Base-by-base conservation (phyloP, 108 stramenopile genomes). In the Schizochytrium sp. region DNA sequence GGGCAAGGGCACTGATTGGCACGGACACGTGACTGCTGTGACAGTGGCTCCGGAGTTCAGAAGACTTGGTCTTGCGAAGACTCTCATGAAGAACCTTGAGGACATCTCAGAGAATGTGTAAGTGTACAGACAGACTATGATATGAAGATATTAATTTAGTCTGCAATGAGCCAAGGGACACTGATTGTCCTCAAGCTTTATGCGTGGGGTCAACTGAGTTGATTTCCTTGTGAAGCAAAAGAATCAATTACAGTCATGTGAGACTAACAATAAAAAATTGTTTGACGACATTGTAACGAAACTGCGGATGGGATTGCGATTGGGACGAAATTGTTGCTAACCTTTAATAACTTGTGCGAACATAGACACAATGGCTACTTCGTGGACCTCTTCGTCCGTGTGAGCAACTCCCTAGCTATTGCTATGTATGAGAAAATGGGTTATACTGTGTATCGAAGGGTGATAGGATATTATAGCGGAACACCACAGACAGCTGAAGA, bases 11-110 rank as follows among this genome's bases (percentile, higher is more conserved):
- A 92, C 96, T 46, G 89, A 96, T 3, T 99, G 99, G 99, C 99
- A 99, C 90, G 99, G 98, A 0, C 98, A 99, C 90, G 99, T 99
- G 13, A 98, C 97, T 17, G 98, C 98, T 1, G 97, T 98, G 2
- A 99, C 98, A 38, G 98, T 98, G 7, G 95, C 97, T 5, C 98
- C 98, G 0, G 91, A 94, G 87, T 98, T 96, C 91, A 92, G 98
- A 72, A 92, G 96, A 19, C 88, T 96, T 50, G 98, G 97, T 60
- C 88, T 98, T 59, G 99, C 98, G 44, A 95, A 95, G 90, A 94
- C 91, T 69, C 89, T 99, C 56, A 99, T 99, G 99, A 94, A 96
- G 47, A 92, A 94, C 91, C 96, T 99, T 83, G 99, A 99, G 91
- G 41, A 87, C 19, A 89, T 94, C 42, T 95, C 96, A 57, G 88